Evolutionary conservation across 805 yeast genomes (phyloP), one percentile per base, ranked within the genome.

Genomic region (Candida broadrunensis): DNA sequence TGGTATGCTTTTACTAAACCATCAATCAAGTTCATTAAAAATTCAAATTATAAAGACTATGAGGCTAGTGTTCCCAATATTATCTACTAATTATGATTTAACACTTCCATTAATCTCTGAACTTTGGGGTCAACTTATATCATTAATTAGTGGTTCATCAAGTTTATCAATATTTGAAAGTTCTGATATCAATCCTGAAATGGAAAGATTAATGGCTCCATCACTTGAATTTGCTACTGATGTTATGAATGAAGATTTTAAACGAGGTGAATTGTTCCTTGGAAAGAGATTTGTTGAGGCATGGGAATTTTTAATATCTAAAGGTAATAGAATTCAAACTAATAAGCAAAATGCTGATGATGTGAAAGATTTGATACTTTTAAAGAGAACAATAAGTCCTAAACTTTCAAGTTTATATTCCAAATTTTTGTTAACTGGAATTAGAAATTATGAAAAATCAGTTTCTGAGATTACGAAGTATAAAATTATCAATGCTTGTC

Each of bases 1-100:
- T 55, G 83, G 91, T 5, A 85, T 86, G 39, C 66, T 87, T 43
- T 69, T 78, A 25, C 61, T 88, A 27, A 80, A 87, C 2, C 93
- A 86, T 50, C 76, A 78, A 1, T 83, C 95, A 0, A 58, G 72
- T 2, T 61, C 71, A 2, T 58, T 91, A 23, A 73, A 78, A 33
- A 55, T 75, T 3, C 82, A 79, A 44, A 72, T 88, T 5, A 56
- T 90, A 39, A 66, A 61, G 24, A 70, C 86, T 0, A 42, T 70
- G 18, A 50, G 39, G 8, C 45, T 49, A 12, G 50, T 61, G 8
- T 67, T 66, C 46, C 64, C 67, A 11, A 36, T 68, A 15, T 51
- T 70, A 42, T 36, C 60, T 30, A 51, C 65, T 2, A 56, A 67
- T 42, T 62, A 65, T 44, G 41, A 48, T 5, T 45, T 59, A 34